Evolutionary conservation across 169 alveolate species (phyloP), one percentile per base, ranked within the genome.

Genomic region (Cryptosporidium xiaoi): DNA sequence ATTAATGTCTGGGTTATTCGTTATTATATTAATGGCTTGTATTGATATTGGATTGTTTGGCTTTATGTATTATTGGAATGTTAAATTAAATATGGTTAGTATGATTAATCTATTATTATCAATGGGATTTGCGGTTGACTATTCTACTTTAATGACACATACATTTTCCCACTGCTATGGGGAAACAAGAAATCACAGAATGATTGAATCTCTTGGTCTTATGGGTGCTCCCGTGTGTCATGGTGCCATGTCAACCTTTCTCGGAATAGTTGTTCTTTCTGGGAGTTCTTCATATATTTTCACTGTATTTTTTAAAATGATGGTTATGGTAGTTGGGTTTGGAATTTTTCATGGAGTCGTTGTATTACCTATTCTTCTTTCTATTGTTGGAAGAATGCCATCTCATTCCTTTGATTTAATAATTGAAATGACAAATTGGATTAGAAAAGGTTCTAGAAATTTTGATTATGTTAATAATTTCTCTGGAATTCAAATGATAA

Each of bases 201-300:
- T 90, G 77, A 83, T 87, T 46, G 95, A 91, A 66, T 82, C 90
- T 6, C 65, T 92, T 20, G 93, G 91, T 33, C 83, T 84, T 16
- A 92, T 92, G 95, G 95, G 95, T 46, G 90, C 91, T 20, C 93
- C 94, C 7, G 92, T 92, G 27, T 90, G 91, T 82, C 94, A 92
- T 44, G 95, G 95, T 16, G 95, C 95, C 18, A 71, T 83, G 67
- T 91, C 95, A 27, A 90, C 94, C 1, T 66, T 92, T 27, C 92
- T 91, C 15, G 95, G 93, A 20, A 82, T 91, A 1, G 68, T 91
- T 34, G 90, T 91, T 34, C 84, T 91, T 6, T 93, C 93, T 20
- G 91, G 90, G 20, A 83, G 93, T 64, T 83, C 92, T 44, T 92
- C 95, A 1, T 89, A 82, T 77, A 92, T 93, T 51, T 93, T 93